A percentile compares a stretch with the other conserved stretches of the same genome.
Conservation (phyloP, 2,329 filamentous ascomycete species). For the Xylaria sp. region DNA sequence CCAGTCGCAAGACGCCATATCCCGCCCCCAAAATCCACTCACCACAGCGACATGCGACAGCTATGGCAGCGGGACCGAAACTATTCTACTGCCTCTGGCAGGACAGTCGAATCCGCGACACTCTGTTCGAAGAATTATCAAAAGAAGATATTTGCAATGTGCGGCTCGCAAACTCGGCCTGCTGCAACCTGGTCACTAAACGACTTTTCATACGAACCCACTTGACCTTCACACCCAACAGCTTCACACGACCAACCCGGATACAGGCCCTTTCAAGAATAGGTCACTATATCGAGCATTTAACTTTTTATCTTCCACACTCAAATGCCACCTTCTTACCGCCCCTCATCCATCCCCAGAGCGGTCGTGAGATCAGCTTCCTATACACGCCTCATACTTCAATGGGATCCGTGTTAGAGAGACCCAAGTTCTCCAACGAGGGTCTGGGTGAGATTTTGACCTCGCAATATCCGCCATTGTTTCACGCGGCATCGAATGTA, state of each 20-base stretch:
- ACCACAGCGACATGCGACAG: conserved; percentile 60
- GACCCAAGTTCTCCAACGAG: conserved; percentile 82
- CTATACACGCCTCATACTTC: conserved; percentile 82
- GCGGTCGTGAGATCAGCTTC: conserved; percentile 82
- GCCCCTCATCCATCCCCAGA: conserved; percentile 81
- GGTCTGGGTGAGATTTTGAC: conserved; percentile 85
- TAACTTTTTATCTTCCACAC: conserved; percentile 83
- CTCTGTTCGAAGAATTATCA: conserved; percentile 61
- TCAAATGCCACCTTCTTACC: conserved; percentile 82
- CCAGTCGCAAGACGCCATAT: conserved; percentile 27
- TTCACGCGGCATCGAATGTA: conserved; percentile 90
- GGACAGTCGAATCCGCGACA: conserved; percentile 61
- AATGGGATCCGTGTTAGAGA: conserved; percentile 68
- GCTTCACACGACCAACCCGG: conserved; percentile 78
- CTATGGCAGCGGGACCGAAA: conserved; percentile 63
- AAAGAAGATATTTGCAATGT: conserved; percentile 67
- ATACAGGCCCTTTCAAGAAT: conserved; percentile 81
- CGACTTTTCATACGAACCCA: conserved; percentile 75
- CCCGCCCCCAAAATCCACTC: conserved; percentile 37
- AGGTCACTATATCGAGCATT: conserved; percentile 80
- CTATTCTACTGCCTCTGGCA: conserved; percentile 68
- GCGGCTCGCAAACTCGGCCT: conserved; percentile 75
- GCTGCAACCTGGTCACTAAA: conserved; percentile 75
- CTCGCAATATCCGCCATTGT: conserved; percentile 87
- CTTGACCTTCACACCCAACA: conserved; percentile 76